These are phyloP conservation scores for Phytophthora nicotianae DNA, from an alignment of 352 stramenopile species.

Conservation along the genomic window DNA sequence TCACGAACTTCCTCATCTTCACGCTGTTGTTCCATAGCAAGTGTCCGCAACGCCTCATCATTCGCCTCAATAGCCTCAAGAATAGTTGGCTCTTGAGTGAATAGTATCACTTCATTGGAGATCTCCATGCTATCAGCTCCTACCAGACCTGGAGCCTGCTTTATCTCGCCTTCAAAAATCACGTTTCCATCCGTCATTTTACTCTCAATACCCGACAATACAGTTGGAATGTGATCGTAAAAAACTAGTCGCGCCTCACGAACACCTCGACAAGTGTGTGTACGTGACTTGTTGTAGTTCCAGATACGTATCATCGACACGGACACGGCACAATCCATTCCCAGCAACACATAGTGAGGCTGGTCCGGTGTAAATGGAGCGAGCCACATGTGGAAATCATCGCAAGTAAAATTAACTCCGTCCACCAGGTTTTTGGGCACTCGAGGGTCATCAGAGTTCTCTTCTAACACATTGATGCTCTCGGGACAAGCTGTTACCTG, in stretches of 20 bases:
- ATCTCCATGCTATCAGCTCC: constrained; percentile 49
- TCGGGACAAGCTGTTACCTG: constrained; percentile 72
- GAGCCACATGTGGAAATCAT: constrained; percentile 93
- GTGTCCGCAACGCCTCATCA: constrained; percentile 39
- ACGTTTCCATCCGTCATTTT: constrained; percentile 15
- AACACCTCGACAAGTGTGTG: constrained; percentile 78
- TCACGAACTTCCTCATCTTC: constrained; percentile 52
- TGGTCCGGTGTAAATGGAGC: constrained; percentile 72
- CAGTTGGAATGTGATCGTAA: constrained; percentile 26
- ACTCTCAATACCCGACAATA: background rate
- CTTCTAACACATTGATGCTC: constrained; percentile 91
- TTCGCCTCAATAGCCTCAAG: constrained; percentile 76
- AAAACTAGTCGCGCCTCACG: constrained; percentile 64
- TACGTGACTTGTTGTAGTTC: constrained; percentile 94
- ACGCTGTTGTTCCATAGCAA: constrained; percentile 41
- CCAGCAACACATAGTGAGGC: constrained; percentile 61
- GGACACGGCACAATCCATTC: constrained; percentile 40
- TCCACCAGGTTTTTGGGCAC: constrained; percentile 82
- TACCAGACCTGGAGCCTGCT: constrained; percentile 69
- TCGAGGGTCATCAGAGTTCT: constrained; percentile 82
- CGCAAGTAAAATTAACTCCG: constrained; percentile 87
- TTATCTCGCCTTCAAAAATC: constrained; percentile 90
- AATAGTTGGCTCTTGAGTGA: constrained; percentile 73
- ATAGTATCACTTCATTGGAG: constrained; percentile 88
- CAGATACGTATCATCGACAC: constrained; percentile 90